These are phyloP conservation scores for Penicillium antarcticum DNA, from an alignment of 495 filamentous ascomycete genomes.

Conservation along the genomic window DNA sequence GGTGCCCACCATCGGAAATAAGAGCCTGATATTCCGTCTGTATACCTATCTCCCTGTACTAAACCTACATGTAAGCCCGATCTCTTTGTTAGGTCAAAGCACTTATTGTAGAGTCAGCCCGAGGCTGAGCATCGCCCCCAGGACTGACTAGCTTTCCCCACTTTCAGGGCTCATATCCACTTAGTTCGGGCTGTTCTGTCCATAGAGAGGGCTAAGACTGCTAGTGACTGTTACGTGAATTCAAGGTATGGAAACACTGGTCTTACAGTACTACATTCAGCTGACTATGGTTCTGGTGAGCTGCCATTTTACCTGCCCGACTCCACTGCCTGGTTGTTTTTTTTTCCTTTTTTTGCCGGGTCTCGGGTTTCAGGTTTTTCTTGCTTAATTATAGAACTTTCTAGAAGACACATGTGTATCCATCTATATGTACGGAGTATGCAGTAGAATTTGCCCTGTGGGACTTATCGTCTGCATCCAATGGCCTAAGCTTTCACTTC, in stretches of 20 bases:
- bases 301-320: neutral
- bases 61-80: too few relatives aligned
- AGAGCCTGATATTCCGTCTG: too few relatives aligned
- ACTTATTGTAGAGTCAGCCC: neutral
- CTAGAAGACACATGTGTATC: neutral
- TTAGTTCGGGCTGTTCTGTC: constrained; percentile 19
- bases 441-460: neutral
- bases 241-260: constrained; percentile 1
- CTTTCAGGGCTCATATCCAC: constrained; percentile 33
- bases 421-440: neutral
- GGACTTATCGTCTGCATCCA: neutral
- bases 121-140: constrained; percentile 21
- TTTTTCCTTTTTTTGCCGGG: neutral
- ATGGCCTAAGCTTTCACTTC: neutral
- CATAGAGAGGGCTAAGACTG: constrained; percentile 22
- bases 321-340: neutral
- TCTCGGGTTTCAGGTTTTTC: neutral
- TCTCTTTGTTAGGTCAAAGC: constrained; percentile 1
- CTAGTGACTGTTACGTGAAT: constrained; percentile 23
- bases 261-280: constrained; percentile 10
- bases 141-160: constrained; percentile 15
- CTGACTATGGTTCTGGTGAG: neutral
- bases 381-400: constrained; percentile 2
- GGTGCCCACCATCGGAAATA: neutral
- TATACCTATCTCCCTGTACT: too few relatives aligned